Base-by-base conservation (phyloP, 176 grass and related monocot genomes). In the Puya raimondii region DNA sequence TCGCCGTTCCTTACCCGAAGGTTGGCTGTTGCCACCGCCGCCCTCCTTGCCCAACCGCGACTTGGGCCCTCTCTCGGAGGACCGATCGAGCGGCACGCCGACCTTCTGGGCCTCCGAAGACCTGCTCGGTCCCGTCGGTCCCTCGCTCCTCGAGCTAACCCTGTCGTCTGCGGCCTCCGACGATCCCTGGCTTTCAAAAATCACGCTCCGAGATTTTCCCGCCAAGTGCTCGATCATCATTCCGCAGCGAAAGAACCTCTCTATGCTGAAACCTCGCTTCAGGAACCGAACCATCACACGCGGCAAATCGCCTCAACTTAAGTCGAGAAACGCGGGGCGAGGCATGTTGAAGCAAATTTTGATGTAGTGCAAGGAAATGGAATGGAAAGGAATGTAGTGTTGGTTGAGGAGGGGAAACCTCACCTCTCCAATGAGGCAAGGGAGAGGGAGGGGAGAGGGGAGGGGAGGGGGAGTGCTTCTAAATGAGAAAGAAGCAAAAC, bases 221-320 rank as follows among this genome's bases (percentile, higher is more conserved):
- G 29, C 42, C 0, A 68, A 53, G 21, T 54, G 53, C 51, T 79
- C 59, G 4, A 72, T 50, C 77, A 79, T 72, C 51, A 53, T 10
- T 50, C 68, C 51, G 14, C 67, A 18, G 53, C 72, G 70, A 29
- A 79, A 57, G 58, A 79, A 79, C 58, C 68, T 79, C 17, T 79
- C 77, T 16, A 79, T 58, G 29, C 69, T 79, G 48, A 72, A 53
- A 11, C 77, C 77, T 72, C 77, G 64, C 57, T 72, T 72, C 48
- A 79, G 69, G 54, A 79, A 72, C 47, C 77, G 77, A 66, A 79
- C 77, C 77, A 79, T 79, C 18, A 71, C 77, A 79, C 47, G 66
- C 14, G 33, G 33, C 0, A 42, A 42, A 42, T 42, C 4, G 16
- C 14, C 10, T 61, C 1, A 59, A n/a, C 56, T 61, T 20, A 7